Base-by-base conservation (phyloP, 768 basidiomycete genomes). In the Leccinum incarnatum region DNA sequence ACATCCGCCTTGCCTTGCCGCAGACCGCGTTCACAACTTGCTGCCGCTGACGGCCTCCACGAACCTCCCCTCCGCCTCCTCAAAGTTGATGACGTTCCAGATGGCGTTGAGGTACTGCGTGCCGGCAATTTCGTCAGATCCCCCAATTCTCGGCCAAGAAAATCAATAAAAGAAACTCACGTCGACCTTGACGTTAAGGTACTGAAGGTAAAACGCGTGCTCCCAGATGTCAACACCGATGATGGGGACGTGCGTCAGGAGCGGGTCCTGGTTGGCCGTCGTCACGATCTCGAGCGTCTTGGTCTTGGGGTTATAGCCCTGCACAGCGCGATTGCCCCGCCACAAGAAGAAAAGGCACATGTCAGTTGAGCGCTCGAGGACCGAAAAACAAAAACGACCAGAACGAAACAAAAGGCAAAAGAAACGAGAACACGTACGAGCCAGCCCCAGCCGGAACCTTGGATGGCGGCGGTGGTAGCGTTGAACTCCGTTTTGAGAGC, bases 391-490 rank as follows among this genome's bases (percentile, higher is more conserved):
- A 21, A 17, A 21, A 86, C 89, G 21, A 19, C 46, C 11, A 5
- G 19, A 19, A 8, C 42, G 42, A 45, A 17, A 19, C 8, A 19
- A 17, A n/a, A 19, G 42, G 42, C 32, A 19, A 45, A 45, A 19
- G 19, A 48, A 17, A 48, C 23, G 15, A 25, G 23, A 48, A 25
- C 2, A 48, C 46, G 69, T 69, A 94, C 93, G 70, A 97, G 81
- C 95, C 95, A 98, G 61, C 93, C 95, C 95, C 95, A 97, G 42
- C 94, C 95, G 53, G 89, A 91, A 27, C 95, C 95, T 71, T 97
- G 95, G 59, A 98, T 92, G 34, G 76, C 91, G 45, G 86, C 85
- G 47, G 94, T 93, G 46, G 87, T 81, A 36, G 90, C 75, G 75
- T 96, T 98, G 76, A 97, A 88, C 70, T 93, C 83, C 67, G 83